Conservation (phyloP, 2,329 filamentous ascomycete species). For the Ustulina deusta region DNA sequence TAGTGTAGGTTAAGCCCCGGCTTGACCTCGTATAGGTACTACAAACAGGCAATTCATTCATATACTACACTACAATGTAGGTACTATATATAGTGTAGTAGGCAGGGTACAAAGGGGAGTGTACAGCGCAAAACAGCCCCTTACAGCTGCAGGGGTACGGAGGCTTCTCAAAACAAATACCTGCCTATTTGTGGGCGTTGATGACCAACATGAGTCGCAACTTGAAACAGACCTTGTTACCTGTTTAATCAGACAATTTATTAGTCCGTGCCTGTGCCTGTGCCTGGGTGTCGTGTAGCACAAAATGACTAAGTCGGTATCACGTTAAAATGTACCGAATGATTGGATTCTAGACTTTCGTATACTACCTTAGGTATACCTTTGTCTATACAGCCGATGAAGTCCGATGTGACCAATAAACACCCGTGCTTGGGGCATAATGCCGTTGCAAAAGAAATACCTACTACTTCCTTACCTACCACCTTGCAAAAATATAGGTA, state of each 20-base stretch:
- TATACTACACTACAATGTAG: constrained; percentile 7
- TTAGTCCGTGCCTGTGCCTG: background rate
- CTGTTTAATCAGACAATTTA: constrained; percentile 10
- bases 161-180: constrained; percentile 6
- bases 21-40: background rate
- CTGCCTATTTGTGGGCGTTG: constrained; percentile 28
- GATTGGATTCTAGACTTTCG: too few relatives aligned
- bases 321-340: background rate
- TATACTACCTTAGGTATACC: too few relatives aligned
- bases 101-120: constrained; percentile 10
- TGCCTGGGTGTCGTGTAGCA: too few relatives aligned
- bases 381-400: too few relatives aligned
- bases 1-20: background rate
- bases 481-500: too few relatives aligned
- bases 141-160: constrained; percentile 32
- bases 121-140: constrained; percentile 18
- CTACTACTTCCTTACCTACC: too few relatives aligned
- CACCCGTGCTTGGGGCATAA: too few relatives aligned
- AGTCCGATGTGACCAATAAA: too few relatives aligned
- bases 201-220: constrained; percentile 25
- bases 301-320: background rate
- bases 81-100: too few relatives aligned
- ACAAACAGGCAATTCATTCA: too few relatives aligned
- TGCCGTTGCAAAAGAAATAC: background rate
- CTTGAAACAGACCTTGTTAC: constrained; percentile 28